These are phyloP conservation scores for Penicillium expansum DNA, from an alignment of 2,329 filamentous ascomycete species.

Conservation along the genomic window DNA sequence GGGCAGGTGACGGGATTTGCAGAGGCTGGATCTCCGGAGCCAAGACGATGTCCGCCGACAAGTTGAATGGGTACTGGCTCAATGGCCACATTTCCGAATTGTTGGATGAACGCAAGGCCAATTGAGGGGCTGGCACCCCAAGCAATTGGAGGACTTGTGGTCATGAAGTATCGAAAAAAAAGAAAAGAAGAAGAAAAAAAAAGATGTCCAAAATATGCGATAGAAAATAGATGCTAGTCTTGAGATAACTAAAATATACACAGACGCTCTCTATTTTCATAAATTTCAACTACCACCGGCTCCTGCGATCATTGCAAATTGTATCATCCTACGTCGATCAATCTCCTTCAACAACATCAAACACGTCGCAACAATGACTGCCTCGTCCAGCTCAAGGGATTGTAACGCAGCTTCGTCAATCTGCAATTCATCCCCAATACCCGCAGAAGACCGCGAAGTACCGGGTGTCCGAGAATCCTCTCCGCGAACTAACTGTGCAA, in stretches of 20 bases:
- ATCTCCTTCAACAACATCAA: constrained; percentile 62
- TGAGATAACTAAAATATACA: not conserved
- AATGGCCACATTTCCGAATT: constrained; percentile 43
- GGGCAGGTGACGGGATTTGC: constrained; percentile 35
- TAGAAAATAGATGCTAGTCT: constrained; percentile 5
- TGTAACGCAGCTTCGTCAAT: constrained; percentile 48
- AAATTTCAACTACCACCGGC: constrained; percentile 7
- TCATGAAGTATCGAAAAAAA: not conserved
- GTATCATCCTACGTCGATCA: too few relatives aligned
- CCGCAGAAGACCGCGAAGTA: constrained; percentile 37
- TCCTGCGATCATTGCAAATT: constrained; percentile 43
- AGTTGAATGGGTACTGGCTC: constrained; percentile 41
- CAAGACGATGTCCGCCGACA: constrained; percentile 32
- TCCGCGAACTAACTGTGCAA: constrained; percentile 44
- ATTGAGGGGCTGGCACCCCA: constrained; percentile 3
- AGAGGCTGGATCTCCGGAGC: constrained; percentile 43
- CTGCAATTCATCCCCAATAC: constrained; percentile 49
- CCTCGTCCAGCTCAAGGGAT: constrained; percentile 39
- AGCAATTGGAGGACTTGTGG: not conserved
- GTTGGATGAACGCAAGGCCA: constrained; percentile 22
- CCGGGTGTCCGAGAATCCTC: constrained; percentile 42
- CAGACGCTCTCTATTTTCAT: not conserved
- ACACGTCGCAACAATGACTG: constrained; percentile 57
- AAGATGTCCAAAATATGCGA: not conserved
- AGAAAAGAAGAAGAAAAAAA: not conserved